Conservation (phyloP, 306 rosid species). For the Alnus glutinosa region DNA sequence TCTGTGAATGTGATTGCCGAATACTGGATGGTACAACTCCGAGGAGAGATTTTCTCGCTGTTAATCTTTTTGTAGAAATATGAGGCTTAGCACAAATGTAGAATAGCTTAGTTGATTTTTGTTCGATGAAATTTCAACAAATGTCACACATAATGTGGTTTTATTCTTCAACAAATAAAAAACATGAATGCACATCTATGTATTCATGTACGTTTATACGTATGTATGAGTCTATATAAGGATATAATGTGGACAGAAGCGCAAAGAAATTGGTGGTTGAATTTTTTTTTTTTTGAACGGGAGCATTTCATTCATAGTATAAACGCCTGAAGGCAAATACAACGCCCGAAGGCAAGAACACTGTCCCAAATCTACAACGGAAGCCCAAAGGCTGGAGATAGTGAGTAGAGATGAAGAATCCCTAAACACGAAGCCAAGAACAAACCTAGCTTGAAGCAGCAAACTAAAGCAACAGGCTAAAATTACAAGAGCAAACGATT, state of each 20-base stretch:
- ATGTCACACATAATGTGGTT: not conserved
- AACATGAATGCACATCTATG: not conserved
- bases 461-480: too few species aligned
- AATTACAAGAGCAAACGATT: too few species aligned
- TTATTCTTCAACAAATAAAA: not conserved
- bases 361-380: too few species aligned
- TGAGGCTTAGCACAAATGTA: not conserved
- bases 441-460: too few species aligned
- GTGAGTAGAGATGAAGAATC: too few species aligned
- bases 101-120: not conserved
- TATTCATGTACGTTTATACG: not conserved
- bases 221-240: not conserved
- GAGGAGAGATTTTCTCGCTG: not conserved
- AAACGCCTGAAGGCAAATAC: too few species aligned
- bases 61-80: not conserved
- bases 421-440: too few species aligned
- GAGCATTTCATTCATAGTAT: too few species aligned
- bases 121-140: not conserved
- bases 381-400: too few species aligned
- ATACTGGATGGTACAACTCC: not conserved
- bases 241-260: not conserved
- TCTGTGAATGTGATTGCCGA: not conserved
- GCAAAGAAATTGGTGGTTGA: not conserved
- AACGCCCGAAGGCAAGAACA: too few species aligned
- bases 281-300: too few species aligned